Base-by-base conservation (phyloP, 2,329 filamentous ascomycete species). In the Ophiostoma perfectum region DNA sequence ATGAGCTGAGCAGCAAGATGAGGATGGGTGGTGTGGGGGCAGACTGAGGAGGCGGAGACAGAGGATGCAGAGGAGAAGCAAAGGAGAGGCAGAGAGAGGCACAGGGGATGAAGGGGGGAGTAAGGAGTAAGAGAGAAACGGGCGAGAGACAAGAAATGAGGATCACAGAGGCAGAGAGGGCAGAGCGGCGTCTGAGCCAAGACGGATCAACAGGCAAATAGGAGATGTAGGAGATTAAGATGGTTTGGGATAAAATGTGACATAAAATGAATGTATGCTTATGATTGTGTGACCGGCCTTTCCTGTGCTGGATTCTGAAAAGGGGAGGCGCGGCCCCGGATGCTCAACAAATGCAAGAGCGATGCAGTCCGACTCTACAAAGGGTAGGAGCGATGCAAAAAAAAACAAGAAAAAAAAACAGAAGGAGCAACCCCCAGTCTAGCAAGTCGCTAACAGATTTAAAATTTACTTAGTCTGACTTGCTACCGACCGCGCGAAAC, bases 301-400 rank as follows among this genome's bases (percentile, higher is more conserved):
- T 18, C 27, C 27, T 27, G 27, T 27, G 27, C 27, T 27, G 27
- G 27, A 27, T 27, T 27, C 27, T 27, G 27, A 1, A 27, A 27
- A 11, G 27, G 27, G 49, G 38, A 60, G 55, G 55, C 27, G 9
- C 27, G 55, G 16, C 55, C 55, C 9, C 27, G 6, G 55, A 60
- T 39, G 55, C 55, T 38, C 55, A 60, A 60, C 55, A 60, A 55
- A 60, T 60, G 55, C 55, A 36, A 18, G 55, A 36, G 55, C 12
- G 55, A 60, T 60, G 55, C 55, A 60, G 55, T 60, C 55, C 27
- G 55, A 60, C 55, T 60, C 60, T 42, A 16, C n/a, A 63, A 41
- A 63, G 9, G 36, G 38, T 16, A 63, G 60, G 39, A 12, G 38
- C 36, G 36, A 42, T 18, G 12, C 5, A 63, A 41, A 63, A 27